phyloP scores from a whole-genome alignment of 768 basidiomycete species.

The Lactarius vividus region DNA sequence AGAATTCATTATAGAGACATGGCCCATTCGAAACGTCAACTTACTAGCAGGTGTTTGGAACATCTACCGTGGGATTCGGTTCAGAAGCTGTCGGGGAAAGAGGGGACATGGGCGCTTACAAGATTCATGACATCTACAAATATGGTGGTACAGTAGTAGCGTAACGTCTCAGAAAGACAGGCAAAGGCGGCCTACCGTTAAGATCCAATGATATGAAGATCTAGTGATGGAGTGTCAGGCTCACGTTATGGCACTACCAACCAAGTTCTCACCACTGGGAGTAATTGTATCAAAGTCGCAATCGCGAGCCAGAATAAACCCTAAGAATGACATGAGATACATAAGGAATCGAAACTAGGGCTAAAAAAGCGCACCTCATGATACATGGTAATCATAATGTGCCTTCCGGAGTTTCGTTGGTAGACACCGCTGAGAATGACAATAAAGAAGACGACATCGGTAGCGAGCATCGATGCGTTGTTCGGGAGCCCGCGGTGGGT shows the following conservation, averaged over 20 bases:
- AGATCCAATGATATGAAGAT: constrained; percentile 18
- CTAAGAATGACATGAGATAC: constrained; percentile 2
- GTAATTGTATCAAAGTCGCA: constrained; percentile 7
- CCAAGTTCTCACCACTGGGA: constrained; percentile 12
- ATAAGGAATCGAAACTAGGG: background rate
- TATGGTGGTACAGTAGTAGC: background rate
- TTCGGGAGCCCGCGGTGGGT: constrained; percentile 6
- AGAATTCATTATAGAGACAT: background rate
- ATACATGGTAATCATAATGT: background rate
- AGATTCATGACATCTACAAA: constrained; percentile 20
- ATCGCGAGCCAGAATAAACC: constrained; percentile 20
- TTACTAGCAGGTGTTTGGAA: constrained; percentile 18
- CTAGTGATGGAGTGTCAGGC: background rate
- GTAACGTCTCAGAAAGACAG: background rate
- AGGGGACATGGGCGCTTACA: constrained; percentile 1
- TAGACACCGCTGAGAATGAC: constrained; percentile 11
- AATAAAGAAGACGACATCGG: constrained; percentile 10
- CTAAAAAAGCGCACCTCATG: constrained; percentile 11
- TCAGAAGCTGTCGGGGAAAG: background rate
- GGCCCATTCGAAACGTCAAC: background rate
- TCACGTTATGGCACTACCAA: background rate
- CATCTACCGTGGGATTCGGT: constrained; percentile 8
- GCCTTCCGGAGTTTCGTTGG: constrained; percentile 6
- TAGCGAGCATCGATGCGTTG: constrained; percentile 12
- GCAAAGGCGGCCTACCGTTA: constrained; percentile 1